Conservation (phyloP, 495 filamentous ascomycete genomes). For the Podospora australis region DNA sequence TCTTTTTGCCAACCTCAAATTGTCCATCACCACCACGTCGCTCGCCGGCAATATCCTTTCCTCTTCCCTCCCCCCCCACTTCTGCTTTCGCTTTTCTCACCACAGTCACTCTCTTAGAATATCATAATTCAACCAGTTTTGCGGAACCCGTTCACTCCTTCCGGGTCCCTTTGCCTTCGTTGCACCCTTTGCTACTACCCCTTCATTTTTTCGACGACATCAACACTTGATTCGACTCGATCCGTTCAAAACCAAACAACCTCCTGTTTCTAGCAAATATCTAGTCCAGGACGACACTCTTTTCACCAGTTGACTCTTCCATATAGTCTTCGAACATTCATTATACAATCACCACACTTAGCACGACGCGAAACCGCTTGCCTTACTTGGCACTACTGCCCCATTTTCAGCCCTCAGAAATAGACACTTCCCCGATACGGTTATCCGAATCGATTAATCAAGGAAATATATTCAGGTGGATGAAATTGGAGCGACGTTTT, state of each 20-base stretch:
- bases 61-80: slow-evolving; percentile 24
- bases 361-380: too few relatives aligned
- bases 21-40: slow-evolving; percentile 27
- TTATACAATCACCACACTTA: too few relatives aligned
- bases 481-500: too few relatives aligned
- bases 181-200: slow-evolving; percentile 15
- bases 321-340: slow-evolving; percentile 14
- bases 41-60: slow-evolving; percentile 22
- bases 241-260: slow-evolving; percentile 6
- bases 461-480: too few relatives aligned
- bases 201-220: slow-evolving; percentile 3
- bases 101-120: slow-evolving; percentile 39
- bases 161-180: slow-evolving; percentile 30
- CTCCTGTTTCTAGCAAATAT: slow-evolving; percentile 21
- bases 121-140: slow-evolving; percentile 14
- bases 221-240: neutral
- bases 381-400: too few relatives aligned
- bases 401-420: too few relatives aligned
- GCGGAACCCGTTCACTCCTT: slow-evolving; percentile 35
- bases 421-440: too few relatives aligned
- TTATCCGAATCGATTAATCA: too few relatives aligned
- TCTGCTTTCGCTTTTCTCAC: slow-evolving; percentile 33
- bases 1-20: slow-evolving; percentile 30
- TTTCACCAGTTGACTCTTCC: slow-evolving; percentile 22
- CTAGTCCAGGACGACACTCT: slow-evolving; percentile 31